phyloP scores from a whole-genome alignment of 1,284 basidiomycete genomes.

The Tremellales sp. region DNA sequence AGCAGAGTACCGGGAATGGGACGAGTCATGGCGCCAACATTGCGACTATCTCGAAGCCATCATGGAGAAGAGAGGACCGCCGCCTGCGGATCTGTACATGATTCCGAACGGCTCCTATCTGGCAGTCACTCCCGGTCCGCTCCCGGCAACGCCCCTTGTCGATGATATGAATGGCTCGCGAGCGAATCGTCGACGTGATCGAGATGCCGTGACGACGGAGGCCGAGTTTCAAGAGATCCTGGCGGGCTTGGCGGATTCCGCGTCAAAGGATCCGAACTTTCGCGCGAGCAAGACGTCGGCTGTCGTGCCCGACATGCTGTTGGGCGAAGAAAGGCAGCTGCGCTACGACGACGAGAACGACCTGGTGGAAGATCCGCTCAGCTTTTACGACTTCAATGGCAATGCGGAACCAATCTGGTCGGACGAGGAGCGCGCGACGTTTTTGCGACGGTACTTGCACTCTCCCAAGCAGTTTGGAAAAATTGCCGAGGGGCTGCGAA shows the following conservation, averaged over 20 bases:
- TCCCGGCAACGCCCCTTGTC: conserved; percentile 23
- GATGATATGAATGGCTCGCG: conserved; percentile 33
- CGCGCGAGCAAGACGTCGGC: conserved; percentile 86
- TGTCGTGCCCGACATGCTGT: conserved; percentile 85
- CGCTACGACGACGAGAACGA: conserved; percentile 80
- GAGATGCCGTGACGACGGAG: conserved; percentile 86
- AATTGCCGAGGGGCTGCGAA: conserved; percentile 73
- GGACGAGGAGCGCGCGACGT: conserved; percentile 73
- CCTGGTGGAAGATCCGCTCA: conserved; percentile 68
- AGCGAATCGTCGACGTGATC: conserved; percentile 32
- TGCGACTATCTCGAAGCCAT: conserved; percentile 61
- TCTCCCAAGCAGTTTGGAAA: conserved; percentile 83
- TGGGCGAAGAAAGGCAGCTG: conserved; percentile 59
- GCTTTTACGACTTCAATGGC: conserved; percentile 70
- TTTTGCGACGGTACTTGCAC: conserved; percentile 74
- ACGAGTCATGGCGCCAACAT: conserved; percentile 67
- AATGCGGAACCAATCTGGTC: conserved; percentile 75
- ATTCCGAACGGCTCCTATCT: conserved; percentile 29
- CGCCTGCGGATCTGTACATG: conserved; percentile 35
- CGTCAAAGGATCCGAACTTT: conserved; percentile 83
- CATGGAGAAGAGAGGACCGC: conserved; percentile 42
- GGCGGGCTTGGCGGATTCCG: conserved; percentile 84
- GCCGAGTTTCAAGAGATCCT: conserved; percentile 97
- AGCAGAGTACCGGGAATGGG: conserved; percentile 63
- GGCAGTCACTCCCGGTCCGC: conserved; percentile 28